Evolutionary conservation across 2,329 filamentous ascomycete species (phyloP).

Genomic region (Zymoseptoria pseudotritici): DNA sequence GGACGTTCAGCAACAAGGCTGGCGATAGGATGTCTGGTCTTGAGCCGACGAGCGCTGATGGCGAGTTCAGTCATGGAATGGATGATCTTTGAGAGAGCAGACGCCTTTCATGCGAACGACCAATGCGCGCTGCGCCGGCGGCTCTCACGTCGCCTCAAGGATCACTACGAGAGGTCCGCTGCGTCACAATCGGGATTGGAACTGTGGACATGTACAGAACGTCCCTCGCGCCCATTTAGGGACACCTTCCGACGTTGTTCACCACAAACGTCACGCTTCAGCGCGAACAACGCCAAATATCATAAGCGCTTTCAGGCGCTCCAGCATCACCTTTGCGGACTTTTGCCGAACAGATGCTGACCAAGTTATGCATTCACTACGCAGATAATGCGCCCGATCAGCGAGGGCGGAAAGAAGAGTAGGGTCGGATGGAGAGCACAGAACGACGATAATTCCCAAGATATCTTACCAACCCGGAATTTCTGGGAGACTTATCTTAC

Average conservation of each 20-base stretch:
- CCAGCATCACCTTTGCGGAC: too few relatives aligned
- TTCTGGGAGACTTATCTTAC: background rate
- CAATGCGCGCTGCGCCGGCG: background rate
- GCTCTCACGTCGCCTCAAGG: background rate
- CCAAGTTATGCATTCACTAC: background rate
- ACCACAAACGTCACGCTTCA: too few relatives aligned
- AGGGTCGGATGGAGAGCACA: background rate
- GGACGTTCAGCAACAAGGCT: constrained; percentile 32
- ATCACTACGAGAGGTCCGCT: background rate
- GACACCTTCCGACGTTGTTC: too few relatives aligned
- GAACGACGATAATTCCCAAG: background rate
- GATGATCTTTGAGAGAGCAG: constrained; percentile 28
- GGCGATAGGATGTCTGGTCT: constrained; percentile 48
- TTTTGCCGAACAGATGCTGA: too few relatives aligned
- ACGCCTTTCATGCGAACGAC: background rate
- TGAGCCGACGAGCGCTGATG: constrained; percentile 37
- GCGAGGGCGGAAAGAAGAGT: background rate
- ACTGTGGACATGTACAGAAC: too few relatives aligned
- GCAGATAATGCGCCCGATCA: background rate
- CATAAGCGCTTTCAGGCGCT: too few relatives aligned
- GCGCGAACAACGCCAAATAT: too few relatives aligned
- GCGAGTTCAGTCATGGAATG: constrained; percentile 42
- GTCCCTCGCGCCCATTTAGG: too few relatives aligned
- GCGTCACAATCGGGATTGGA: too few relatives aligned
- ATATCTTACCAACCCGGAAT: background rate